Conservation (phyloP, 2,329 filamentous ascomycete species). For the Aspergillus neotritici region DNA sequence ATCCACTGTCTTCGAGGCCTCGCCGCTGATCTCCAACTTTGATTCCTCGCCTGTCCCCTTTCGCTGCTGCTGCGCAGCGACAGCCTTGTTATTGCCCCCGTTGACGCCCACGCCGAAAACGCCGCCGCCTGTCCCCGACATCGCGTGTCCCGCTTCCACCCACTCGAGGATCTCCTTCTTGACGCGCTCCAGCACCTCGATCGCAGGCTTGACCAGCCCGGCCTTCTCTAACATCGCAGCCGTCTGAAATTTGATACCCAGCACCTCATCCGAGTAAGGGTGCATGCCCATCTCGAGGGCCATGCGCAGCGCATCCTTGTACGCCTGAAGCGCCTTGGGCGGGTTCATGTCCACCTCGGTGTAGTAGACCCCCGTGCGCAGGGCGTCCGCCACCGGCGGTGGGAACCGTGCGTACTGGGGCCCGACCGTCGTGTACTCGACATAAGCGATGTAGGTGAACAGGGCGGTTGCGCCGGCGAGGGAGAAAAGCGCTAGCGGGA, state of each 20-base stretch:
- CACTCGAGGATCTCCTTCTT: slow-evolving; percentile 58
- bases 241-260: slow-evolving; percentile 81
- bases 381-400: slow-evolving; percentile 47
- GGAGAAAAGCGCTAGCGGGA: slow-evolving; percentile 38
- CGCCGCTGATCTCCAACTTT: slow-evolving; percentile 17
- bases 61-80: slow-evolving; percentile 8
- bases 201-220: slow-evolving; percentile 62
- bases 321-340: slow-evolving; percentile 73
- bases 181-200: slow-evolving; percentile 73
- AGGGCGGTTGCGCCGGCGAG: slow-evolving; percentile 29
- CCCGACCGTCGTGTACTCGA: slow-evolving; percentile 39
- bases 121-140: too few relatives aligned
- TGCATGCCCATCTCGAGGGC: slow-evolving; percentile 73
- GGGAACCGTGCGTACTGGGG: slow-evolving; percentile 42
- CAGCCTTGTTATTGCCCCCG: too few relatives aligned
- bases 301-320: slow-evolving; percentile 69
- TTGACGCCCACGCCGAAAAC: too few relatives aligned
- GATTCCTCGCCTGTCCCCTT: slow-evolving; percentile 12
- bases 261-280: slow-evolving; percentile 82
- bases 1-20: slow-evolving; percentile 18
- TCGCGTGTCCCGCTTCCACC: slow-evolving; percentile 21
- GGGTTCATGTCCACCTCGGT: slow-evolving; percentile 71
- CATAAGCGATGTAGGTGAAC: slow-evolving; percentile 39
- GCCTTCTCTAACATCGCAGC: slow-evolving; percentile 74
- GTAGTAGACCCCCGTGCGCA: slow-evolving; percentile 82